Percentiles rank a stretch among this genome's conserved stretches.
These are phyloP conservation scores for Microcos paniculata DNA, from an alignment of 345 rosid species.

Conservation along the genomic window DNA sequence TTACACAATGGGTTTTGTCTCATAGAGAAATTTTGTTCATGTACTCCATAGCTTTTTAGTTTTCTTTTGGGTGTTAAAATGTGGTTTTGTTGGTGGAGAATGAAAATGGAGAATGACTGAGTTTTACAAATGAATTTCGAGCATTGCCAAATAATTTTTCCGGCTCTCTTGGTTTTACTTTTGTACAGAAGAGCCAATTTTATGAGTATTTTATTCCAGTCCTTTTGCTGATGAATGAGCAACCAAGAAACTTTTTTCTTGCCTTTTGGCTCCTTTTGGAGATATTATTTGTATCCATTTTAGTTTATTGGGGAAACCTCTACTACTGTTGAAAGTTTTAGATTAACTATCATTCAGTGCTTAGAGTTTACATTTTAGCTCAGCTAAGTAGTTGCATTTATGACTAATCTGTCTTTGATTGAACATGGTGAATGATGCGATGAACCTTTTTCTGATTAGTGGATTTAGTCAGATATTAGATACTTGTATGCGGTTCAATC, in stretches of 20 bases:
- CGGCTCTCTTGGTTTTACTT: conserved; percentile 1
- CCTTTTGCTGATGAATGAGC: neutral
- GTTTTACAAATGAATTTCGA: conserved; percentile 1
- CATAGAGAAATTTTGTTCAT: neutral
- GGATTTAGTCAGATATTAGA: neutral
- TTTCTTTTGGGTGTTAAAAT: neutral
- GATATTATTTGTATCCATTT: neutral
- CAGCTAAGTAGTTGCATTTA: neutral
- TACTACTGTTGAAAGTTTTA: conserved; percentile 4
- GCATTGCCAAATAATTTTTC: neutral
- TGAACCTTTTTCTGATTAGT: neutral
- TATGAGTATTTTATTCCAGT: neutral
- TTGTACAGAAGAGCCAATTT: conserved; percentile 6
- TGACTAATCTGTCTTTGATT: neutral
- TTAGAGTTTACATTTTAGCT: neutral
- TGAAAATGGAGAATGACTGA: neutral
- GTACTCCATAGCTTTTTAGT: neutral
- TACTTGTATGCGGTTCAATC: neutral
- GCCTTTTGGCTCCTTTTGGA: conserved; percentile 1
- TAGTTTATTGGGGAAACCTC: neutral
- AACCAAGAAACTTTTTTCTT: neutral
- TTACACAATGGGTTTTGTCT: conserved; percentile 4
- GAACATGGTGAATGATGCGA: neutral
- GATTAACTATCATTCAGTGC: neutral
- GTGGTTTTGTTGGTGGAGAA: conserved; percentile 1